These are phyloP conservation scores for Cylindrodendrum hubeiense DNA, from an alignment of 2,329 filamentous ascomycete species.

Conservation along the genomic window DNA sequence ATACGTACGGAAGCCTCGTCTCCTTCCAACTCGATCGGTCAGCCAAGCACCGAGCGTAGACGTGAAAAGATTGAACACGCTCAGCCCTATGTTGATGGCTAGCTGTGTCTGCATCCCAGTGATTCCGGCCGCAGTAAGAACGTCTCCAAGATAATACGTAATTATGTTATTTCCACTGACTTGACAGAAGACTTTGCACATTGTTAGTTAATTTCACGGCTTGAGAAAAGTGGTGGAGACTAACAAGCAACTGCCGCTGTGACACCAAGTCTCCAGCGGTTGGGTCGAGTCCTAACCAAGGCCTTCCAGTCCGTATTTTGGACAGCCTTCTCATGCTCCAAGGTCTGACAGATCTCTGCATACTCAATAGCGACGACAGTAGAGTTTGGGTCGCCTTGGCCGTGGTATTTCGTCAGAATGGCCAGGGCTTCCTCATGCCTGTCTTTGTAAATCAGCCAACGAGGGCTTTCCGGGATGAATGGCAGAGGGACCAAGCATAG, in stretches of 20 bases:
- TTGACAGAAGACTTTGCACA: not conserved
- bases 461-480: constrained; percentile 9
- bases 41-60: constrained; percentile 5
- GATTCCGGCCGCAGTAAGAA: not conserved
- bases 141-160: constrained; percentile 5
- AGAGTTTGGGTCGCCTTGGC: not conserved
- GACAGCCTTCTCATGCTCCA: not conserved
- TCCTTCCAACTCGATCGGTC: constrained; percentile 5
- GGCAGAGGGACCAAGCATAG: constrained; percentile 3
- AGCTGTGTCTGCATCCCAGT: constrained; percentile 6
- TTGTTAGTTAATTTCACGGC: not conserved
- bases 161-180: constrained; percentile 12
- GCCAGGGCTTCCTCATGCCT: constrained; percentile 7
- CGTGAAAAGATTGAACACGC: constrained; percentile 10
- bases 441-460: constrained; percentile 13
- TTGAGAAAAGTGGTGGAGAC: not conserved
- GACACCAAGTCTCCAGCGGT: constrained; percentile 3
- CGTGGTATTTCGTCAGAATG: not conserved
- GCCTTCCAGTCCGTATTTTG: constrained; percentile 3
- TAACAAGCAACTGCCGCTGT: constrained; percentile 1
- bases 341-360: not conserved
- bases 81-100: constrained; percentile 11
- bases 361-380: constrained; percentile 7
- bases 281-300: constrained; percentile 5
- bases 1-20: constrained; percentile 11